A percentile compares a stretch with the other conserved stretches of the same genome.
phyloP scores from a whole-genome alignment of 768 basidiomycete species.

The Boletus reticuloceps region DNA sequence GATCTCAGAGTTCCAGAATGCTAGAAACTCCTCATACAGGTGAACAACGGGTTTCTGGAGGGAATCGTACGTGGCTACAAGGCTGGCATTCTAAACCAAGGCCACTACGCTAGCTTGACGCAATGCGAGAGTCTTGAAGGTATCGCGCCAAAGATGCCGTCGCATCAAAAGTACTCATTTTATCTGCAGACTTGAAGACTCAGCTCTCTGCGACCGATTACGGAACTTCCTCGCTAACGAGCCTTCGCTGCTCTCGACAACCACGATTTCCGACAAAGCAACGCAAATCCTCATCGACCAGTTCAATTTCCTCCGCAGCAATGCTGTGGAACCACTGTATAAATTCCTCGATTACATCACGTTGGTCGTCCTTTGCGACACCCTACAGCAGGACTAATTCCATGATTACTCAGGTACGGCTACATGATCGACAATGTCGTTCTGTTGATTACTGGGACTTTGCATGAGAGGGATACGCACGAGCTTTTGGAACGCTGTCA shows the following conservation, averaged over 20 bases:
- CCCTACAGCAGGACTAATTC: slow-evolving; percentile 2
- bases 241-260: slow-evolving; percentile 87
- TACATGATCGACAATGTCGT: slow-evolving; percentile 99
- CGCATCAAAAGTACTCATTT: slow-evolving; percentile 1
- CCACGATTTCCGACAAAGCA: slow-evolving; percentile 95
- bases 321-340: slow-evolving; percentile 86
- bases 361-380: slow-evolving; percentile 46
- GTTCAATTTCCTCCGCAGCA: slow-evolving; percentile 90
- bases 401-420: slow-evolving; percentile 61
- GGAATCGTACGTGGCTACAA: slow-evolving; percentile 91
- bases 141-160: slow-evolving; percentile 30
- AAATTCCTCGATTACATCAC: slow-evolving; percentile 98
- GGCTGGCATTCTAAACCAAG: slow-evolving; percentile 84
- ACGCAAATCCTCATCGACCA: slow-evolving; percentile 95
- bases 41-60: slow-evolving; percentile 72
- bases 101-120: slow-evolving; percentile 88
- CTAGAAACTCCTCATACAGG: slow-evolving; percentile 43
- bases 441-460: slow-evolving; percentile 92
- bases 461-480: slow-evolving; percentile 96
- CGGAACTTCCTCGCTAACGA: slow-evolving; percentile 97
- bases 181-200: slow-evolving; percentile 80
- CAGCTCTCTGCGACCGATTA: slow-evolving; percentile 97
- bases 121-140: slow-evolving; percentile 99
- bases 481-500: slow-evolving; percentile 96
- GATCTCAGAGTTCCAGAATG: not conserved